phyloP scores from a whole-genome alignment of 2,329 filamentous ascomycete species.

The Talaromyces sp. region DNA sequence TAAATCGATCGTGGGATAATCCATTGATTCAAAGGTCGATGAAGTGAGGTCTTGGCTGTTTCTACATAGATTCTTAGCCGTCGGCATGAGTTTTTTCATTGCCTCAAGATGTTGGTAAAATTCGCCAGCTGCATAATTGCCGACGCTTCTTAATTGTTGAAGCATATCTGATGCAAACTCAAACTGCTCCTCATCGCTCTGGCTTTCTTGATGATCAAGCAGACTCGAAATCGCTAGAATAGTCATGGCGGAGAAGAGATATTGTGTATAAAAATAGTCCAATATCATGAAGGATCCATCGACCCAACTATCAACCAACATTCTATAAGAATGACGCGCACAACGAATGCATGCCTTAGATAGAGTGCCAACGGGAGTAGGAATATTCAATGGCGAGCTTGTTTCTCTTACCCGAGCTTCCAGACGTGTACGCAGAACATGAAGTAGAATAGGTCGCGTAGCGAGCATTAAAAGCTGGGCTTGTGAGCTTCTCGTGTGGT shows the following conservation, averaged over 20 bases:
- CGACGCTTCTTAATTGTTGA: constrained; percentile 22
- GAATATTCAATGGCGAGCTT: too few relatives aligned
- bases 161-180: too few relatives aligned
- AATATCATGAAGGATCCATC: background rate
- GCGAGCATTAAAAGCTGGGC: background rate
- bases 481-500: too few relatives aligned
- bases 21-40: too few relatives aligned
- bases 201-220: background rate
- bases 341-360: background rate
- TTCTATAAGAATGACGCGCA: background rate
- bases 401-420: too few relatives aligned
- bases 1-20: too few relatives aligned
- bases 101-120: background rate
- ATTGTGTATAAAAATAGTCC: background rate
- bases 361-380: background rate
- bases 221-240: background rate
- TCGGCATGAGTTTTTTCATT: too few relatives aligned
- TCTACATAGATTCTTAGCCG: too few relatives aligned
- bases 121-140: constrained; percentile 33
- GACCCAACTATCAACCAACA: background rate
- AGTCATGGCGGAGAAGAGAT: background rate
- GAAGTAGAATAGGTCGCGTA: background rate
- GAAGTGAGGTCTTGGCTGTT: too few relatives aligned
- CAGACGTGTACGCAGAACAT: too few relatives aligned
- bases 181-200: background rate